phyloP scores from a whole-genome alignment of 192 early-diverging fungal species.

The Coemansia sp. region DNA sequence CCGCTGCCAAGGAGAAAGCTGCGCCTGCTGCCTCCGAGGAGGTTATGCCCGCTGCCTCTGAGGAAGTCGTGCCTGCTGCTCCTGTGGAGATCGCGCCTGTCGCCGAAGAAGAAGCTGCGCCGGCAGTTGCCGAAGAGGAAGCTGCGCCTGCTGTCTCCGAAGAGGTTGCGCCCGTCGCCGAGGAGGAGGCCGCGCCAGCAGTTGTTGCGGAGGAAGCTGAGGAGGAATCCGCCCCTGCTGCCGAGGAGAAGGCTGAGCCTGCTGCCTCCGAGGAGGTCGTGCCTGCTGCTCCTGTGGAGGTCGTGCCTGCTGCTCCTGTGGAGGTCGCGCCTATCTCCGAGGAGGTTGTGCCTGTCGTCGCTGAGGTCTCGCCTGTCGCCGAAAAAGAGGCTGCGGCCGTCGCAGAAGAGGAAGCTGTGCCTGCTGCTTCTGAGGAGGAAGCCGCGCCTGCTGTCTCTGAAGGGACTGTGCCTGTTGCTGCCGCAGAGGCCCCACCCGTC shows the following conservation, averaged over 20 bases:
- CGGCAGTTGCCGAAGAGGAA: not conserved
- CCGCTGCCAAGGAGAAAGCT: not conserved
- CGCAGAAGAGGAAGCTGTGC: not conserved
- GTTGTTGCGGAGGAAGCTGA: not conserved
- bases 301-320: not conserved
- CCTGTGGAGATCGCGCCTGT: not conserved
- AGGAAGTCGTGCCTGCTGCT: not conserved
- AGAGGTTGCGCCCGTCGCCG: conserved; percentile 16
- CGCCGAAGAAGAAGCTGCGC: conserved; percentile 5
- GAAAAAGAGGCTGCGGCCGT: not conserved
- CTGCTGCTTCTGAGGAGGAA: not conserved
- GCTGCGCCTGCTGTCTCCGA: conserved; percentile 1
- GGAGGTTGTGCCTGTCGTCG: not conserved
- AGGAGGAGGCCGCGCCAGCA: conserved; percentile 3
- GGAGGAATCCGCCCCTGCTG: not conserved
- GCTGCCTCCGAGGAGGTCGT: conserved; percentile 21
- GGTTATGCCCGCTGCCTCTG: conserved; percentile 9
- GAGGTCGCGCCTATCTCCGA: conserved; percentile 1
- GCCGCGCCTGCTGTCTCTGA: not conserved
- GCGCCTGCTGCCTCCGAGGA: conserved; percentile 8
- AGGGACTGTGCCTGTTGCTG: conserved; percentile 10
- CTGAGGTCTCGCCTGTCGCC: conserved; percentile 14
- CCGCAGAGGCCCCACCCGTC: conserved; percentile 1
- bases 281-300: conserved; percentile 4
- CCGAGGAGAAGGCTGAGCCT: not conserved